Conservation (phyloP, 257 asterid genomes). For the Eustoma russellianum region DNA sequence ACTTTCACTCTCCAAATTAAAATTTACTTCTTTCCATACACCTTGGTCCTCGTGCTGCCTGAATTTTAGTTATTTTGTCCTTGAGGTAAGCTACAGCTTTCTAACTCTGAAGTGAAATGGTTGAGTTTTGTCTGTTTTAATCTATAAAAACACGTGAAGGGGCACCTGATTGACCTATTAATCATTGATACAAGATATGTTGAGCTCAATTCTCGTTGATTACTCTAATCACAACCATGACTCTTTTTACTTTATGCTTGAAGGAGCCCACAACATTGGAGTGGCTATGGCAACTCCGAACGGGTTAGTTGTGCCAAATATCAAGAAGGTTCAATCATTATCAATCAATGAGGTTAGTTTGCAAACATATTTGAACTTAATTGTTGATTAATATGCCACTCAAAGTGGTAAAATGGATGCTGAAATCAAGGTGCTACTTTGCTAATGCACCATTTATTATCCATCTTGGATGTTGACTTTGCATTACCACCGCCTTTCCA, state of each 20-base stretch:
- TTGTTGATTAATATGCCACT: not conserved
- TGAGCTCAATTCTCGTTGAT: not conserved
- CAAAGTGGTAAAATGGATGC: not conserved
- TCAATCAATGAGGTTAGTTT: constrained; percentile 75
- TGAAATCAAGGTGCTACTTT: not conserved
- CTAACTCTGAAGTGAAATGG: not conserved
- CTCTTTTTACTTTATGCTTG: constrained; percentile 7
- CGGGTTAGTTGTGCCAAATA: constrained; percentile 89
- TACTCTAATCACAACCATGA: not conserved
- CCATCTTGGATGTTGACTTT: not conserved
- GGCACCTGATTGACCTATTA: not conserved
- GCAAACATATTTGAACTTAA: not conserved
- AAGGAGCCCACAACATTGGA: constrained; percentile 90
- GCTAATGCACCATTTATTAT: not conserved
- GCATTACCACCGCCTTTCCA: too few relatives aligned
- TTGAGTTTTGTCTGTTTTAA: not conserved
- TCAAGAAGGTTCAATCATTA: constrained; percentile 82
- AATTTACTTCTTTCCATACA: too few relatives aligned
- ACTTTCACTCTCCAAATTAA: too few relatives aligned
- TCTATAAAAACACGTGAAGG: too few relatives aligned
- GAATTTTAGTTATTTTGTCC: too few relatives aligned
- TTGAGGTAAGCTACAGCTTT: not conserved
- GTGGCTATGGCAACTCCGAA: constrained; percentile 96
- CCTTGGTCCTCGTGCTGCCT: too few relatives aligned
- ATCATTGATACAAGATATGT: not conserved